Evolutionary conservation across 2,329 filamentous ascomycete genomes (phyloP), one percentile per base, ranked within the genome.

Genomic region (Diaporthe eres): DNA sequence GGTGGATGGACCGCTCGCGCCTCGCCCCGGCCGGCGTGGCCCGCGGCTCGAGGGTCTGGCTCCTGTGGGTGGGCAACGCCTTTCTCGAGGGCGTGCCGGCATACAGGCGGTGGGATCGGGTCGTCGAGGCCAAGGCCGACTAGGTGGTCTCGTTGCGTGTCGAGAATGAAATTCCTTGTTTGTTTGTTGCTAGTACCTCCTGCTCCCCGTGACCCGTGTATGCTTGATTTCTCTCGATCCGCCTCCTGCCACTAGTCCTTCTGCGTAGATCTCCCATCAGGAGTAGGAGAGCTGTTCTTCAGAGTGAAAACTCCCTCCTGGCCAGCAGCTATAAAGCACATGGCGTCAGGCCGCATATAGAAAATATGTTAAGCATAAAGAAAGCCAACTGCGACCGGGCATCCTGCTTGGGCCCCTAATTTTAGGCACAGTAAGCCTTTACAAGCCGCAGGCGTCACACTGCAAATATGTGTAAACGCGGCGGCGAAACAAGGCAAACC

Each of bases 41-140:
- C 75, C 82, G 84, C 47, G 86, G 87, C 10, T 84, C 83, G 9
- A 60, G 58, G n/a, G 78, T 89, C 19, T 93, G 92, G 90, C 87
- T 84, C 82, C 78, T 84, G 72, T 93, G 92, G 92, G 81, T 89
- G 44, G 79, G 77, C 8, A 87, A 85, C 58, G 86, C 86, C 67
- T 88, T 91, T 74, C 78, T 91, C 3, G 91, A 92, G 81, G 92
- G 92, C 2, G 80, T 83, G 67, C 84, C 85, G 39, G 83, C 86
- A 2, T 90, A 91, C 77, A 77, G 78, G 79, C 85, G 90, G 57
- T 88, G 92, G 77, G 89, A 92, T 81, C 79, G 80, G 15, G 78
- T 87, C 22, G 85, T 91, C 34, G 84, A 81, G 57, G 82, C 82
- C 5, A 74, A 76, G 71, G 9, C 47, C 9, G 49, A 53, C 47